phyloP scores from a whole-genome alignment of 2,329 filamentous ascomycete genomes.

The Botrytis deweyae region DNA sequence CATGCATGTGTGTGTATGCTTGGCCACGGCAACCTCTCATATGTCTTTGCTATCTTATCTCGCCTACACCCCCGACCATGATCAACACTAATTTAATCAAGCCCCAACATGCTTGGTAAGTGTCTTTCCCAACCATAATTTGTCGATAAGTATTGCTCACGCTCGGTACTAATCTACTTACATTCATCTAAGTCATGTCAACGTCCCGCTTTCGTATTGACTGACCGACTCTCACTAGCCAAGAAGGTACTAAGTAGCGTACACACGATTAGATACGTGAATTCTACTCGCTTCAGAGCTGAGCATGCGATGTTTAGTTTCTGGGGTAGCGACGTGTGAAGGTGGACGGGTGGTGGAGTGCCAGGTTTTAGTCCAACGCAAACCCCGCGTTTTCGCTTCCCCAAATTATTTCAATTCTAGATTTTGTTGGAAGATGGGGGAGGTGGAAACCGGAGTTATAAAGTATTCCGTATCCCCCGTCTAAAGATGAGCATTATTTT shows the following conservation, averaged over 20 bases:
- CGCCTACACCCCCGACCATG: no score
- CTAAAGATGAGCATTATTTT: neutral
- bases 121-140: neutral
- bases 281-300: neutral
- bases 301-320: neutral
- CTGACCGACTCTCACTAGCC: neutral
- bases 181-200: neutral
- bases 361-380: neutral
- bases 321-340: neutral
- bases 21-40: neutral
- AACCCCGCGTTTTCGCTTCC: constrained; percentile 12
- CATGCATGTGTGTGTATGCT: neutral
- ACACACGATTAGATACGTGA: neutral
- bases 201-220: neutral
- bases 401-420: neutral
- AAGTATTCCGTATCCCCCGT: neutral
- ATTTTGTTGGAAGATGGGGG: neutral
- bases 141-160: neutral
- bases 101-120: neutral
- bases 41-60: neutral
- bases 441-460: neutral
- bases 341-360: neutral
- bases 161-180: neutral
- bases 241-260: neutral
- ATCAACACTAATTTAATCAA: neutral